A percentile compares a stretch with the other conserved stretches of the same genome.
These are phyloP conservation scores for Alternaria novae-zelandiae DNA, from an alignment of 2,329 filamentous ascomycete genomes.

Conservation along the genomic window DNA sequence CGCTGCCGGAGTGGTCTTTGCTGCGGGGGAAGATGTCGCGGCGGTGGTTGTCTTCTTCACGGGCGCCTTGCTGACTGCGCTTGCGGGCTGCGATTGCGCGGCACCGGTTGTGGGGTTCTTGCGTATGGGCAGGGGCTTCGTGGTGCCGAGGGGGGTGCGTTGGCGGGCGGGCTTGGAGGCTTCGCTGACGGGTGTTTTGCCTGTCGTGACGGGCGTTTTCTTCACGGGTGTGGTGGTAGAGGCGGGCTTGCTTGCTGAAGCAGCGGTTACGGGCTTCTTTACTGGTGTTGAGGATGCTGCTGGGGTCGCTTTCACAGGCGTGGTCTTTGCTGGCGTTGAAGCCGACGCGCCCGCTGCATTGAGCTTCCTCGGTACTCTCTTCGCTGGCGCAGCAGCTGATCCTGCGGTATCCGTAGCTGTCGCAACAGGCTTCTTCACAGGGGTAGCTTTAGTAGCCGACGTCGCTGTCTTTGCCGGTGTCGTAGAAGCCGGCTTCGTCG, in stretches of 20 bases:
- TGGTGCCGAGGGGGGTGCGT: conserved; percentile 24
- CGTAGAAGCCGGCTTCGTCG: conserved; percentile 34
- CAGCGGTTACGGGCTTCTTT: conserved; percentile 8
- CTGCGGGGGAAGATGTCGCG: conserved; percentile 5
- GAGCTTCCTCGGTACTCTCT: conserved; percentile 29
- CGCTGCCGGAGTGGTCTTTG: conserved; percentile 14
- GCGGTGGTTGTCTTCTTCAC: conserved; percentile 21
- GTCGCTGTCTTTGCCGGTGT: conserved; percentile 24
- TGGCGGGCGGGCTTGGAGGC: conserved; percentile 22
- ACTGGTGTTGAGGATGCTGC: conserved; percentile 9
- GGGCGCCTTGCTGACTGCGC: conserved; percentile 21
- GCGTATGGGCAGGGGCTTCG: conserved; percentile 25
- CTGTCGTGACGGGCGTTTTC: conserved; percentile 24
- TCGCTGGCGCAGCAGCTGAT: conserved; percentile 30
- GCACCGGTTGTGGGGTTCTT: conserved; percentile 7
- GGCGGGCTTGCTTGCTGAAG: conserved; percentile 31
- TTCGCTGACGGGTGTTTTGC: conserved; percentile 23
- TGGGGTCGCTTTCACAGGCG: conserved; percentile 12
- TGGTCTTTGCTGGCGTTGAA: conserved; percentile 5
- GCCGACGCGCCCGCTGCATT: conserved; percentile 13
- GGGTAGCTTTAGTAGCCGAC: conserved; percentile 19
- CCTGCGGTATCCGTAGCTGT: conserved; percentile 6
- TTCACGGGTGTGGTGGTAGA: conserved; percentile 25
- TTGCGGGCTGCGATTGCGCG: conserved; percentile 10
- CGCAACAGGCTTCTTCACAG: conserved; percentile 23